Evolutionary conservation across 345 rosid species (phyloP).

Genomic region (Draba incana): DNA sequence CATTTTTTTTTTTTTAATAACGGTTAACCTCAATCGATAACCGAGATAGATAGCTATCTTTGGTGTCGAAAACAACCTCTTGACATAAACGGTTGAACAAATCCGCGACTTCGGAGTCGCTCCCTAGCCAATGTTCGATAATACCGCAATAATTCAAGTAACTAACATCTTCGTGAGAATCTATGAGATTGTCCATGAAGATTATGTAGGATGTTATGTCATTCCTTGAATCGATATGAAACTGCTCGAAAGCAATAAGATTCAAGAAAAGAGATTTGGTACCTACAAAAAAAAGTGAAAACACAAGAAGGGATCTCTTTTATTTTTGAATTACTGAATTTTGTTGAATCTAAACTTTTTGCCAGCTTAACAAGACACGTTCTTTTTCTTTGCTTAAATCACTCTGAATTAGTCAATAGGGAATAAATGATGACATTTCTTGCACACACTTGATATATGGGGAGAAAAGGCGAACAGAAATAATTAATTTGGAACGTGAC

Average conservation of each 20-base stretch:
- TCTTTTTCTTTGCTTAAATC: slow-evolving; percentile 4
- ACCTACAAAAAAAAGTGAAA: slow-evolving; percentile 27
- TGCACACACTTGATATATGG: too few relatives aligned
- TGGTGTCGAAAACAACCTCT: slow-evolving; percentile 84
- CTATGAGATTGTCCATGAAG: slow-evolving; percentile 91
- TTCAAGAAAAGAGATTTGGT: slow-evolving; percentile 88
- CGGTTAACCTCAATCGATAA: slow-evolving; percentile 68
- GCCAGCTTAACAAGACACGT: background rate
- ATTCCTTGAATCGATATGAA: slow-evolving; percentile 72
- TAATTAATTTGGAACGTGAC: background rate
- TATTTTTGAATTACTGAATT: too few relatives aligned
- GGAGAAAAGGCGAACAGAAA: background rate
- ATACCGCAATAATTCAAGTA: slow-evolving; percentile 79
- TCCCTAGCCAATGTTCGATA: slow-evolving; percentile 88
- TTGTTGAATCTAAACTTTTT: background rate
- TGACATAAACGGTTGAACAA: slow-evolving; percentile 82
- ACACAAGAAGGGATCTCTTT: background rate
- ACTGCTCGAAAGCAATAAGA: slow-evolving; percentile 82
- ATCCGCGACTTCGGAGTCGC: slow-evolving; percentile 83
- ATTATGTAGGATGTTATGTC: slow-evolving; percentile 79
- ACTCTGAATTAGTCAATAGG: slow-evolving; percentile 23
- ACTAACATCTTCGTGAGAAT: slow-evolving; percentile 74
- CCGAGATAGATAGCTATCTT: slow-evolving; percentile 63
- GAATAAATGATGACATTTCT: too few relatives aligned
- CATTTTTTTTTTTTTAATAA: slow-evolving; percentile 77